Evolutionary conservation across 2,329 filamentous ascomycete genomes (phyloP).

Genomic region (Knoxdaviesia proteae): DNA sequence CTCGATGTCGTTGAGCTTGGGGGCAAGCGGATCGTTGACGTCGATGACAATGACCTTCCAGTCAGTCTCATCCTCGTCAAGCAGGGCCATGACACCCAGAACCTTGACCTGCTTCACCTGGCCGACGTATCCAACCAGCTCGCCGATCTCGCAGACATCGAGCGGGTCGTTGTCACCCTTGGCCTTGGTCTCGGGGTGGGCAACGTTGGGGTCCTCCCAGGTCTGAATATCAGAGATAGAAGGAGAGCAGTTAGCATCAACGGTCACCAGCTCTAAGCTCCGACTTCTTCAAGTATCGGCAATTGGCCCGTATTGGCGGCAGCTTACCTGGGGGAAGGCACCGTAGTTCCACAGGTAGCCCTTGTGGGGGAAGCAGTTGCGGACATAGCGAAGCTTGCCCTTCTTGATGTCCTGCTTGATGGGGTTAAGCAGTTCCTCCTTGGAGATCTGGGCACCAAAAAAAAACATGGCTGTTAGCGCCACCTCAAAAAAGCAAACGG

Average conservation of each 20-base stretch:
- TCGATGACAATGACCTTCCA: slow-evolving; percentile 99
- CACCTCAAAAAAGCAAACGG: background rate
- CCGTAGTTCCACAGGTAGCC: slow-evolving; percentile 99
- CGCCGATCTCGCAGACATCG: slow-evolving; percentile 98
- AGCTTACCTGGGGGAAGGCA: slow-evolving; percentile 81
- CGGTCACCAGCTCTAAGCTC: background rate
- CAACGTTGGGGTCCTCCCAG: slow-evolving; percentile 92
- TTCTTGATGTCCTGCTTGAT: slow-evolving; percentile 99
- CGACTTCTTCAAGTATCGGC: background rate
- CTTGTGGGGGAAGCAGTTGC: slow-evolving; percentile 99
- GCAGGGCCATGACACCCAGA: slow-evolving; percentile 94
- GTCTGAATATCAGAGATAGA: slow-evolving; percentile 34
- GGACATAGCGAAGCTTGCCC: slow-evolving; percentile 96
- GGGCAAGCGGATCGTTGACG: slow-evolving; percentile 84
- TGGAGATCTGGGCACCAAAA: slow-evolving; percentile 54
- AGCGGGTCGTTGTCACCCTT: slow-evolving; percentile 99
- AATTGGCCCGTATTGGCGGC: slow-evolving; percentile 1
- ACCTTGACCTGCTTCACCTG: slow-evolving; percentile 99
- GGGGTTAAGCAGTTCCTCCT: slow-evolving; percentile 94
- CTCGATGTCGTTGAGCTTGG: slow-evolving; percentile 96
- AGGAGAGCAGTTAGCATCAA: too few relatives aligned
- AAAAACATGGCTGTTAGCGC: background rate
- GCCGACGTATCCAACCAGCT: slow-evolving; percentile 86
- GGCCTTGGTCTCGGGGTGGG: slow-evolving; percentile 98
- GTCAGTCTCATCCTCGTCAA: slow-evolving; percentile 99